Conservation (phyloP, 768 basidiomycete species). For the Rhodotorula toruloides region DNA sequence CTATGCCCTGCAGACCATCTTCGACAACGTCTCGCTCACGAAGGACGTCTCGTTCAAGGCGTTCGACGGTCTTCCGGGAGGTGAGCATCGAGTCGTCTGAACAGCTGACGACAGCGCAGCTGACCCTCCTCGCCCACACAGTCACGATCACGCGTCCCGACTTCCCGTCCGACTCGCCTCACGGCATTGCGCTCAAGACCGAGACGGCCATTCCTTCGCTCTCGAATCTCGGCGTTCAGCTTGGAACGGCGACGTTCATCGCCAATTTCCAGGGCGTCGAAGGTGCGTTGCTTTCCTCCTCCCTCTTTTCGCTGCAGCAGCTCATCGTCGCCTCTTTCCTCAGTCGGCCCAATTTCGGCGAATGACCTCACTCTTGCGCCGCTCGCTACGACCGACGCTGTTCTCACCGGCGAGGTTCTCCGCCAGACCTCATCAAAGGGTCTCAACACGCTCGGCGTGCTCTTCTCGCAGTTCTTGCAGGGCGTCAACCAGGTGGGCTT, state of each 20-base stretch:
- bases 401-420: conserved; percentile 49
- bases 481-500: conserved; percentile 52
- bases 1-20: conserved; percentile 63
- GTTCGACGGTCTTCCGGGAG: conserved; percentile 65
- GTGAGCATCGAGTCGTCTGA: conserved; percentile 38
- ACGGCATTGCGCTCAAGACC: conserved; percentile 39
- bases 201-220: conserved; percentile 13
- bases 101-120: background rate
- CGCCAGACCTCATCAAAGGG: conserved; percentile 12
- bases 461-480: conserved; percentile 64
- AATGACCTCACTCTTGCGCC: conserved; percentile 56
- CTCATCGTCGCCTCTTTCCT: conserved; percentile 32
- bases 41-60: conserved; percentile 53
- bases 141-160: conserved; percentile 62
- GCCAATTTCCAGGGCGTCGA: conserved; percentile 55
- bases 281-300: background rate
- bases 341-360: conserved; percentile 60
- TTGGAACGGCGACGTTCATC: conserved; percentile 60
- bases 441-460: conserved; percentile 55
- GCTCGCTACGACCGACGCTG: conserved; percentile 52
- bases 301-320: background rate
- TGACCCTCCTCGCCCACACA: background rate
- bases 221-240: conserved; percentile 53
- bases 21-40: conserved; percentile 59
- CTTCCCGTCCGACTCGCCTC: conserved; percentile 50